Base-by-base conservation (phyloP, 164 flowering plant genomes). In the Magnolia changhungtana region DNA sequence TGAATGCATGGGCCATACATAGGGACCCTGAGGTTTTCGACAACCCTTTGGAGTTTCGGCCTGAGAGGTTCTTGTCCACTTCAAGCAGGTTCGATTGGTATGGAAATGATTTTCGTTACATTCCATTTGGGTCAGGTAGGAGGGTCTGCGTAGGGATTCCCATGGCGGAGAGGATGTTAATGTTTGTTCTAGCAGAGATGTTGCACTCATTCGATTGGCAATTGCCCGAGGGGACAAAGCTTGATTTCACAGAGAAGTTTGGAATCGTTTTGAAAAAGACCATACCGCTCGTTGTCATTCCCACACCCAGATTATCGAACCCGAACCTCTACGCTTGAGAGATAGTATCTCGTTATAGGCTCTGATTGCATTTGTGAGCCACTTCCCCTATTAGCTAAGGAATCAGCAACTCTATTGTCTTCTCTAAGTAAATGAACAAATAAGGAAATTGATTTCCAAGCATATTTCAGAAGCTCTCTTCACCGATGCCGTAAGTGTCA, bases 101-200 rank as follows among this genome's bases (percentile, higher is more conserved):
- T 19, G 82, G 82, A 8, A 74, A 59, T 10, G 77, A 80, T 66
- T 74, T 74, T 61, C 77, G 80, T 14, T 80, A 61, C 21, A 51
- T 80, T 0, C 79, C 79, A 7, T 80, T 80, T 24, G 82, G 82
- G 14, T 77, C 82, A 1, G 82, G 82, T 6, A 76, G 79, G 55
- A 77, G 82, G 61, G 63, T 31, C 7, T 80, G 82, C 70, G 72
- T 66, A 0, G 82, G 82, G 7, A 7, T 80, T 63, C 50, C 81
- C 9, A 20, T 79, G 64, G 81, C 45, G 2, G 81, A 79, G 50
- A 79, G 78, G 78, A 79, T 67, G 77, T n/a, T 78, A 13, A 58
- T 67, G 6, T 52, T 70, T 13, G 52, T 65, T 8, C 55, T 78
- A 18, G 81, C 63, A 11, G 70, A 77, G 8, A 51, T 78, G 8